A percentile compares a stretch with the other conserved stretches of the same genome.
These are phyloP conservation scores for Calonectria pteridis DNA, from an alignment of 2,329 filamentous ascomycete species.

Conservation along the genomic window DNA sequence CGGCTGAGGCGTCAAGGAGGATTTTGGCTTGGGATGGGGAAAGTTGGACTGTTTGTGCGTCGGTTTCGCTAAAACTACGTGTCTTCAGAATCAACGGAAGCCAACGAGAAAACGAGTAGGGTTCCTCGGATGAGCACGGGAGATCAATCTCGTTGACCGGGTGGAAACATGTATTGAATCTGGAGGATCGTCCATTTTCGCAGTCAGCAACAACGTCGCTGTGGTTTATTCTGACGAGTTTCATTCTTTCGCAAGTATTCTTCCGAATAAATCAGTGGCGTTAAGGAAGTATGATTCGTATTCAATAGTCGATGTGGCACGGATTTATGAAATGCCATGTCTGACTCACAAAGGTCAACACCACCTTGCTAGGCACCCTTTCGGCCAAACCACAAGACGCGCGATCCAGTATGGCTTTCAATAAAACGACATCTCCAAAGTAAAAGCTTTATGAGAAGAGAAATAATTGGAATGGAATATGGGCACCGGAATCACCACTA, in stretches of 20 bases:
- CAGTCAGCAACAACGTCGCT: not conserved
- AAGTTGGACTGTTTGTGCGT: constrained; percentile 47
- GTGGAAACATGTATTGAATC: constrained; percentile 21
- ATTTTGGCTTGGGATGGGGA: constrained; percentile 46
- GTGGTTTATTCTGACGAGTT: not conserved
- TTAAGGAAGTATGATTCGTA: not conserved
- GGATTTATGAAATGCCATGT: not conserved
- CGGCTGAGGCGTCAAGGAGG: constrained; percentile 44
- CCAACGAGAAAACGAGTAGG: constrained; percentile 58
- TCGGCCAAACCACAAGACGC: no score
- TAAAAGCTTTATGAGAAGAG: not conserved
- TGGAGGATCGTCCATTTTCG: not conserved
- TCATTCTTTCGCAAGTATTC: not conserved
- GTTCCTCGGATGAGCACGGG: constrained; percentile 37
- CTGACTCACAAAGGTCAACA: not conserved
- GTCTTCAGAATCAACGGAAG: constrained; percentile 53
- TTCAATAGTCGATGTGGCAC: not conserved
- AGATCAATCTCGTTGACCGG: not conserved
- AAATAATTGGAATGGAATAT: not conserved
- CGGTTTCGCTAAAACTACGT: constrained; percentile 43
- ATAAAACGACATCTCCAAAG: not conserved
- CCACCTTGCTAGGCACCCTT: not conserved
- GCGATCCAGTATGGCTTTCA: not conserved
- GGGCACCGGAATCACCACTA: not conserved
- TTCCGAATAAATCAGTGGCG: no score